Evolutionary conservation across 2,329 filamentous ascomycete species (phyloP).

Genomic region (Colletotrichum agaves): DNA sequence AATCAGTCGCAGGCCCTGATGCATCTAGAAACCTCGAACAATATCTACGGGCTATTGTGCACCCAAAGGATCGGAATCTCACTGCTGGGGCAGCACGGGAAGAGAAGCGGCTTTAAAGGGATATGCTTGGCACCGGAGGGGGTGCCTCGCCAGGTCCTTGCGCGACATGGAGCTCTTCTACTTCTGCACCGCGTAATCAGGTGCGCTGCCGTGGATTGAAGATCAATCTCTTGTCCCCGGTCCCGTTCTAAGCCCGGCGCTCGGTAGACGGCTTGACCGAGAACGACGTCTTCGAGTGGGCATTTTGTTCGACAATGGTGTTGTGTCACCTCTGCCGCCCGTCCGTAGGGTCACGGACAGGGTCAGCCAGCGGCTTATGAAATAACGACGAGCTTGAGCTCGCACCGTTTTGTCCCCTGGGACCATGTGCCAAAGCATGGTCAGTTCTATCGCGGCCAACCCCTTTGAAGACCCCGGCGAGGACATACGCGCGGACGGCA

Average conservation of each 20-base stretch:
- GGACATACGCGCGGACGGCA: no score
- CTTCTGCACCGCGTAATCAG: background rate
- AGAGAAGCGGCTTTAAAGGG: conserved; percentile 59
- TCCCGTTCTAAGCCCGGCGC: background rate
- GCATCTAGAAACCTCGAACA: conserved; percentile 67
- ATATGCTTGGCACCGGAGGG: no score
- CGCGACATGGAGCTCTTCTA: background rate
- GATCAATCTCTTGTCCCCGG: background rate
- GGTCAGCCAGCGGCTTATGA: background rate
- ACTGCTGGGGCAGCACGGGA: conserved; percentile 73
- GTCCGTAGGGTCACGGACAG: background rate
- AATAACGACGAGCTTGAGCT: background rate
- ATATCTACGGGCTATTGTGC: conserved; percentile 69
- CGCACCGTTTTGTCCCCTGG: background rate
- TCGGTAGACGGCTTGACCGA: background rate
- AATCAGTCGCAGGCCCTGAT: conserved; percentile 71
- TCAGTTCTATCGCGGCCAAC: background rate
- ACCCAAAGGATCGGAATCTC: conserved; percentile 69
- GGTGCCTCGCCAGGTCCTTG: background rate
- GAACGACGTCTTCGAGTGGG: background rate
- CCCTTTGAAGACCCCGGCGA: no score
- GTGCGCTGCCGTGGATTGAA: background rate
- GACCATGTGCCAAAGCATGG: background rate
- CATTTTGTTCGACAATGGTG: background rate
- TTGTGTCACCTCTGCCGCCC: background rate